These are phyloP conservation scores for Ceratobasidium sp. DNA, from an alignment of 1,284 basidiomycete species.

Conservation along the genomic window DNA sequence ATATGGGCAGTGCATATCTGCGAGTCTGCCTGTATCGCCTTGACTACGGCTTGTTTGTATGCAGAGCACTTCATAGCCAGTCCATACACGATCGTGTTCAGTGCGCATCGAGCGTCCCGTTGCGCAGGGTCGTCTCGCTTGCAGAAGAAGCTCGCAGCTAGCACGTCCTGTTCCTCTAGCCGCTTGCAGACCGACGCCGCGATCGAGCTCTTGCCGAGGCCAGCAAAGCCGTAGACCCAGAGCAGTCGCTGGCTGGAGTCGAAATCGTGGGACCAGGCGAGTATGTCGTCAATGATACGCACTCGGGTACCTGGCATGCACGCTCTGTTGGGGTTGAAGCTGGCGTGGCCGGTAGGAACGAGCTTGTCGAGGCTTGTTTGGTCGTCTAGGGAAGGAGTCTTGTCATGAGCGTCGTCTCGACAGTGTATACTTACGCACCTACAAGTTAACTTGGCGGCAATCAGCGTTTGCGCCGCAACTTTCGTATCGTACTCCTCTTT, in stretches of 20 bases:
- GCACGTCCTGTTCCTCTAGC: slow-evolving; percentile 32
- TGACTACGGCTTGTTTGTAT: not conserved
- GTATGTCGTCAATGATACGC: not conserved
- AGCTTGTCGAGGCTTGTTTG: not conserved
- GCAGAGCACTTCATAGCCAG: not conserved
- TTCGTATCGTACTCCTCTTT: not conserved
- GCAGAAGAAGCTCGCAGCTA: slow-evolving; percentile 56
- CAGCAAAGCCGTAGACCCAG: slow-evolving; percentile 52
- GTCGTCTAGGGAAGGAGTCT: not conserved
- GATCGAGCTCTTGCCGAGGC: slow-evolving; percentile 52
- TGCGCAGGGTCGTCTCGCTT: slow-evolving; percentile 49
- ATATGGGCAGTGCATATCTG: not conserved
- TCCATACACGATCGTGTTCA: slow-evolving; percentile 32
- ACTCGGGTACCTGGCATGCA: slow-evolving; percentile 9
- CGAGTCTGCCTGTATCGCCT: not conserved
- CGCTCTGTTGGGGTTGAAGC: not conserved
- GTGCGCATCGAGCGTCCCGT: slow-evolving; percentile 13
- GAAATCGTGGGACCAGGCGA: not conserved
- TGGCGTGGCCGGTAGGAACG: not conserved
- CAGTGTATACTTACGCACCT: no score
- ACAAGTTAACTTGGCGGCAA: not conserved
- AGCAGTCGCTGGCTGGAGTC: not conserved
- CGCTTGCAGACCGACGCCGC: slow-evolving; percentile 50
- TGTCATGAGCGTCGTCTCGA: not conserved
- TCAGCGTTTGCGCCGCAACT: not conserved